A percentile compares a stretch with the other conserved stretches of the same genome.
These are phyloP conservation scores for Fraxinus floribunda DNA, from an alignment of 305 asterid genomes.

Conservation along the genomic window DNA sequence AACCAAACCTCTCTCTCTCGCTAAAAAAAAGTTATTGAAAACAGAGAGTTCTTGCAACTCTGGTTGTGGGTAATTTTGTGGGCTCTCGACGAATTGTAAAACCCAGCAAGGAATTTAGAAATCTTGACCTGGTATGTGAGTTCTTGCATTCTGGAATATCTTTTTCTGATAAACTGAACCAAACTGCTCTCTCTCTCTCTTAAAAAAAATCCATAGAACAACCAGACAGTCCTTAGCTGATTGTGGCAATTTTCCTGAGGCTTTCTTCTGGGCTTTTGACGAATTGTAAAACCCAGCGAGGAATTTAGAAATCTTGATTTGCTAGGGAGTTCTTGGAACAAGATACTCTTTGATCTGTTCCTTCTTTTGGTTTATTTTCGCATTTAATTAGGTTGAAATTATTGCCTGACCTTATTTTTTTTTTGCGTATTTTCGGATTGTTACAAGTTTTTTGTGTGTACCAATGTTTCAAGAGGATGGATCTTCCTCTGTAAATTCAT, in stretches of 20 bases:
- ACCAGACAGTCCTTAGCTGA: neutral
- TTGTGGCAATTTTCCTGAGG: conserved; percentile 25
- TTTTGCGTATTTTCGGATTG: conserved; percentile 9
- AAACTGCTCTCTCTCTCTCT: neutral
- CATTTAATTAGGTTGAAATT: neutral
- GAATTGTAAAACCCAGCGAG: conserved; percentile 34
- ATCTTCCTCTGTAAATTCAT: conserved; percentile 77
- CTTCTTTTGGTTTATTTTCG: conserved; percentile 1
- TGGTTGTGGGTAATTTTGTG: conserved; percentile 20
- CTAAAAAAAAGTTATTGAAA: neutral
- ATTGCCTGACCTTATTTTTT: neutral
- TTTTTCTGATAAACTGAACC: neutral
- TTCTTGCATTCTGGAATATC: conserved; percentile 19
- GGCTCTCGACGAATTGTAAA: conserved; percentile 32
- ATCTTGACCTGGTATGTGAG: conserved; percentile 38
- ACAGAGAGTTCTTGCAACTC: neutral
- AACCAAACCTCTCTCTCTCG: conserved; percentile 11
- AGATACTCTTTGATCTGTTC: conserved; percentile 18
- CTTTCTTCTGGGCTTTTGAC: conserved; percentile 27
- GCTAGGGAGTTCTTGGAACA: conserved; percentile 39
- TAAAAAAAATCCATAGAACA: neutral
- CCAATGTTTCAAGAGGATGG: conserved; percentile 87
- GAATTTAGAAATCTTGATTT: conserved; percentile 28
- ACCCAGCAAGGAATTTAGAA: conserved; percentile 33
- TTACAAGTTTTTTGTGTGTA: conserved; percentile 20